phyloP scores from a whole-genome alignment of 768 basidiomycete genomes.

The Phanerodontia chrysosporium region DNA sequence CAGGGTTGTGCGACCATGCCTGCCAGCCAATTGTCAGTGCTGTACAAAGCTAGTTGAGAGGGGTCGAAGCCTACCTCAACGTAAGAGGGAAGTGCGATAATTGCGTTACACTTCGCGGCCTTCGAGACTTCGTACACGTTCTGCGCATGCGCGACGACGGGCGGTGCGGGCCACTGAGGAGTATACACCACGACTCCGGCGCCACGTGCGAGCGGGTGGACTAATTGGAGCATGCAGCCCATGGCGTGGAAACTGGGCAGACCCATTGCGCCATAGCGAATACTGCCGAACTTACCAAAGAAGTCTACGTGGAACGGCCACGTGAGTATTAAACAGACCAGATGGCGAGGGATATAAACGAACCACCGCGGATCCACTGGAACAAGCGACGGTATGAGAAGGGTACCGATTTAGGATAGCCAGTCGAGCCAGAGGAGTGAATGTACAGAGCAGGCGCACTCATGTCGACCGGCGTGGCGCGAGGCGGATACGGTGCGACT shows the following conservation, averaged over 20 bases:
- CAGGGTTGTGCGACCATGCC: conserved; percentile 15
- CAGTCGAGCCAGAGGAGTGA: conserved; percentile 51
- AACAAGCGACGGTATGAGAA: conserved; percentile 12
- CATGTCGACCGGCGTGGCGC: neutral
- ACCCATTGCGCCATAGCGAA: neutral
- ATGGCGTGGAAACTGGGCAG: conserved; percentile 10
- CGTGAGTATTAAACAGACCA: neutral
- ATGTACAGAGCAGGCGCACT: conserved; percentile 29
- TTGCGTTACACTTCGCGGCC: conserved; percentile 5
- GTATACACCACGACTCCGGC: conserved; percentile 5
- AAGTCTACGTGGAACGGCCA: conserved; percentile 13
- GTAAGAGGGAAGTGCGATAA: conserved; percentile 13
- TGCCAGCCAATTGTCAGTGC: neutral
- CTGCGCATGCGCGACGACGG: conserved; percentile 14
- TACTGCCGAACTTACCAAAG: conserved; percentile 4
- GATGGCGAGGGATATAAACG: neutral
- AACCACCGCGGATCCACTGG: conserved; percentile 3
- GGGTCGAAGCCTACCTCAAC: conserved; percentile 12
- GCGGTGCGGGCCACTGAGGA: conserved; percentile 8
- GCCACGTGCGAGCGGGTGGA: conserved; percentile 2
- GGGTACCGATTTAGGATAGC: conserved; percentile 38
- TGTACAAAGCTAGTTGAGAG: neutral
- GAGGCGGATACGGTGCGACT: conserved; percentile 1
- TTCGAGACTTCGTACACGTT: conserved; percentile 6
- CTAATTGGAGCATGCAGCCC: conserved; percentile 4